These are phyloP conservation scores for Psilocybe tampanensis DNA, from an alignment of 768 basidiomycete species.

Conservation along the genomic window DNA sequence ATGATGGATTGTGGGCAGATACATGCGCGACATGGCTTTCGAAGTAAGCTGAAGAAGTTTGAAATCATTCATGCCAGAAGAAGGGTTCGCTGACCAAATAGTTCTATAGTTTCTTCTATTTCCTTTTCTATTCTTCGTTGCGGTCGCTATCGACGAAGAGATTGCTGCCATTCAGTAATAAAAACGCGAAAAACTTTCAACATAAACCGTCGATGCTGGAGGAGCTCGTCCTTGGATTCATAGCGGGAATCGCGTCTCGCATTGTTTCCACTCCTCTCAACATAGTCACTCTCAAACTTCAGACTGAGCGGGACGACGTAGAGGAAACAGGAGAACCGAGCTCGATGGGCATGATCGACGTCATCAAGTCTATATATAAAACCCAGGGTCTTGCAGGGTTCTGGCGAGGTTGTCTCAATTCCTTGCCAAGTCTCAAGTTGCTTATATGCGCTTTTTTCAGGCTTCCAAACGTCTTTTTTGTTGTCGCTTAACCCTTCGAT, in stretches of 20 bases:
- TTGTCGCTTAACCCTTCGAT: conserved; percentile 60
- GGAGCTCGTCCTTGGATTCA: conserved; percentile 56
- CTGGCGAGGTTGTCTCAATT: conserved; percentile 48
- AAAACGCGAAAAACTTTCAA: conserved; percentile 5
- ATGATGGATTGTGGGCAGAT: conserved; percentile 54
- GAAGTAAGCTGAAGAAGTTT: conserved; percentile 37
- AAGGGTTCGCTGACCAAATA: background rate
- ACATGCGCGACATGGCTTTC: conserved; percentile 55
- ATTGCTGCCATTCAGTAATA: conserved; percentile 14
- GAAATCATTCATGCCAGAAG: too few species aligned
- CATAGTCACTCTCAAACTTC: conserved; percentile 56
- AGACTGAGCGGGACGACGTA: conserved; percentile 41
- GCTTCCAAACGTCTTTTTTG: conserved; percentile 51
- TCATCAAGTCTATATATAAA: conserved; percentile 45
- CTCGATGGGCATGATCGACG: conserved; percentile 26
- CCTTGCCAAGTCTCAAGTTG: background rate
- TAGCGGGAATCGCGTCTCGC: conserved; percentile 58
- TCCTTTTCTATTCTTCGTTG: conserved; percentile 58
- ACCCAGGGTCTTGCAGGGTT: conserved; percentile 55
- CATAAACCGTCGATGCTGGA: conserved; percentile 43
- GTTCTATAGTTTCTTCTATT: conserved; percentile 54
- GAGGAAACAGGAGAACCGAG: conserved; percentile 26
- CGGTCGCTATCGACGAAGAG: conserved; percentile 40
- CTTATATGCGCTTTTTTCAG: conserved; percentile 26
- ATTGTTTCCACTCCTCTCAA: conserved; percentile 57